Conservation (phyloP, 768 basidiomycete species). For the Brasilioporus rufonigricans region DNA sequence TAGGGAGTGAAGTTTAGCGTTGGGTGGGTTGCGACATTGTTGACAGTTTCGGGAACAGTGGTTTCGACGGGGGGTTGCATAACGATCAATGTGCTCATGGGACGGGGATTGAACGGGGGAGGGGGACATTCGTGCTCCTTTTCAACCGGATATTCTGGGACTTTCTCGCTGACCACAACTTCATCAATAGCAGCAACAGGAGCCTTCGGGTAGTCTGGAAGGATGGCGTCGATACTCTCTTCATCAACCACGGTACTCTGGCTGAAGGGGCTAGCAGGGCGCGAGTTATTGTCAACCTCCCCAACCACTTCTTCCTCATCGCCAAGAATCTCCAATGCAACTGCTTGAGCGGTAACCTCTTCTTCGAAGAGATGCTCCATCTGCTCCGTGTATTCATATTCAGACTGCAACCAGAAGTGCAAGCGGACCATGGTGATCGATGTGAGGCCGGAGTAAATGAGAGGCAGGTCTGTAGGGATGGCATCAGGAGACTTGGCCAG, state of each 20-base stretch:
- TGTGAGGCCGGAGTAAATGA: conserved; percentile 32
- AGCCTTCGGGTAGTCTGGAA: conserved; percentile 5
- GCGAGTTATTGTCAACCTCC: conserved; percentile 10
- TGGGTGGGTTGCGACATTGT: conserved; percentile 20
- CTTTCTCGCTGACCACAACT: background rate
- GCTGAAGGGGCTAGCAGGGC: conserved; percentile 14
- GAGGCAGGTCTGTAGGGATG: conserved; percentile 30
- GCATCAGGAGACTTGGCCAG: conserved; percentile 26
- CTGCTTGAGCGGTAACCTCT: conserved; percentile 25
- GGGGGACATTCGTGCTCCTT: background rate
- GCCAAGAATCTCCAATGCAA: conserved; percentile 30
- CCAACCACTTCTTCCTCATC: conserved; percentile 17
- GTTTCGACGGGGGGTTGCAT: conserved; percentile 24
- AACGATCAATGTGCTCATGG: conserved; percentile 19
- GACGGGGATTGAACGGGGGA: conserved; percentile 6
- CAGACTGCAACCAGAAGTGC: conserved; percentile 34
- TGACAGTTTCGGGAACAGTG: conserved; percentile 12
- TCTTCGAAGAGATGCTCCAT: conserved; percentile 31
- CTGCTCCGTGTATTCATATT: conserved; percentile 30
- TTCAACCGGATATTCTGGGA: background rate
- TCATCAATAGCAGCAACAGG: background rate
- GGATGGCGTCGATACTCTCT: conserved; percentile 7
- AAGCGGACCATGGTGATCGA: conserved; percentile 30
- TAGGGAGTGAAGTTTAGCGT: conserved; percentile 13
- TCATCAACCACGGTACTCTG: conserved; percentile 21